Base-by-base conservation (phyloP, 1,284 basidiomycete genomes). In the Ceratobasidium papillatum region DNA sequence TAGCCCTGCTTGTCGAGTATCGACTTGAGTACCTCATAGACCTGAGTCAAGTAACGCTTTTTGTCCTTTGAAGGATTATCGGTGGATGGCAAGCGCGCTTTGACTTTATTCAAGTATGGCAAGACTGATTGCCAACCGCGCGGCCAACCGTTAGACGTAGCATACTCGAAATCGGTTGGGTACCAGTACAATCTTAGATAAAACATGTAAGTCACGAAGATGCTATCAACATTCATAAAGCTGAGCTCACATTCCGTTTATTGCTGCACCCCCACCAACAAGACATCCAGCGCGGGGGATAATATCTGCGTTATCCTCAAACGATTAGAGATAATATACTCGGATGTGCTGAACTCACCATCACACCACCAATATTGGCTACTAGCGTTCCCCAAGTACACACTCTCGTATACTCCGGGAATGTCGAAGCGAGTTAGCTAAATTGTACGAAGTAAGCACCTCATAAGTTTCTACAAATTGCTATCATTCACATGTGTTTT, bases 401-500 rank as follows among this genome's bases (percentile, higher is more conserved):
- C n/a, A 86, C 41, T 19, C 43, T 90, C 88, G 78, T 89, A 90
- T 61, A 89, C 78, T 74, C 88, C 89, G 19, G 89, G 89, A 65
- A 89, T 83, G 77, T 90, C 89, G 78, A 89, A 90, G 76, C 89
- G 89, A 12, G 89, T 90, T 63, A 88, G 80, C 87, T 89, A 68
- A 12, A 7, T 64, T 25, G 69, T 17, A 65, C 34, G 49, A 22
- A 41, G n/a, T n/a, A 34, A 59, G 72, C 4, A 66, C 9, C 17
- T n/a, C 71, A 69, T 5, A 56, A 51, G 1, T 3, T 27, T 8
- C 22, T n/a, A 25, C 27, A 32, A 9, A n/a, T 43, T 47, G 36
- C 83, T 49, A 25, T 30, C 14, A 45, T 82, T 49, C 78, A 88
- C 87, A 71, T 86, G 85, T 1, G 84, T 84, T 38, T 85, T 85